Base-by-base conservation (phyloP, 345 rosid genomes). In the Brassica rapa region DNA sequence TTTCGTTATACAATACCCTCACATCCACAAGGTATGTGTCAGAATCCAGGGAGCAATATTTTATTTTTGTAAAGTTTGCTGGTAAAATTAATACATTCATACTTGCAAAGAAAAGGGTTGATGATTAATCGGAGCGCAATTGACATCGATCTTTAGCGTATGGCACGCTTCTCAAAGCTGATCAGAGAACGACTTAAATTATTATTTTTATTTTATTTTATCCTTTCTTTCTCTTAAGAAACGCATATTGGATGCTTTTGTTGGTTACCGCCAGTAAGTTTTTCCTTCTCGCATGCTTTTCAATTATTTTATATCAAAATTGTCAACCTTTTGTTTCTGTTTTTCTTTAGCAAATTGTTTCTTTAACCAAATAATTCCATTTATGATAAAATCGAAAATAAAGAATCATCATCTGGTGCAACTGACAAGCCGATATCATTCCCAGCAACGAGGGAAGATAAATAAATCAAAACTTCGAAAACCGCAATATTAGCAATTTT, bases 11-110 rank as follows among this genome's bases (percentile, higher is more conserved):
- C 8, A 24, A 37, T 73, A 83, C 85, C 85, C 85, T 82, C 85
- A 84, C 86, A 82, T 14, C 77, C 89, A 86, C 86, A 80, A 78
- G 90, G 82, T 37, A 78, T 71, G 19, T 73, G 86, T 84, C 86
- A 83, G 89, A 83, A 67, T 69, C 79, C 29, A 74, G 68, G 75
- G 62, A 80, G 65, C 78, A 73, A 3, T 73, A 24, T 15, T 67
- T 33, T 25, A 24, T 41, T 10, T 41, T 73, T 29, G 56, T 35
- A 12, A 35, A 62, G 8, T 0, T 32, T 4, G 10, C 2, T 51
- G 3, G 30, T 68, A 60, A 61, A 68, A 30, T 60, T 21, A 41
- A 41, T 41, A 41, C 49, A 41, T 37, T 37, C 49, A 16, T 15
- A 53, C 19, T 74, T 51, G 21, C 6, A 35, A 37, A 25, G 64